Percentiles rank a stretch among this genome's conserved stretches.
These are phyloP conservation scores for Leishmania arabica DNA, from an alignment of 208 protist species.

Conservation along the genomic window DNA sequence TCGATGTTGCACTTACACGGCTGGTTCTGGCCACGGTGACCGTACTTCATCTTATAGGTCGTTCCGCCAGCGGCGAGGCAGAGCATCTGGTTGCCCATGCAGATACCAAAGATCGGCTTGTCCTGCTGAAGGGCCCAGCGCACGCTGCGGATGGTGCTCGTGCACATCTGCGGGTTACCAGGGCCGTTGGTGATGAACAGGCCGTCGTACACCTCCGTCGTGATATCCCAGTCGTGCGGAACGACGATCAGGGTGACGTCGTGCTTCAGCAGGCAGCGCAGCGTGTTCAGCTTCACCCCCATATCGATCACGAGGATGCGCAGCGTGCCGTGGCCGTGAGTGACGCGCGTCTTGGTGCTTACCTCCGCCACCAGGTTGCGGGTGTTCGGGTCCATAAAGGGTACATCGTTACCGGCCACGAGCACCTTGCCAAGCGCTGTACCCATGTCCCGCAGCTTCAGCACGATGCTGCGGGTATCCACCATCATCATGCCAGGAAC, in stretches of 20 bases:
- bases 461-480: slow-evolving; percentile 98
- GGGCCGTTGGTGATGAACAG: slow-evolving; percentile 98
- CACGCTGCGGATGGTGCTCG: slow-evolving; percentile 94
- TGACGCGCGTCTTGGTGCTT: slow-evolving; percentile 75
- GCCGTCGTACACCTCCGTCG: slow-evolving; percentile 94
- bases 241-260: slow-evolving; percentile 87
- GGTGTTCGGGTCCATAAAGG: slow-evolving; percentile 94
- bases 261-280: slow-evolving; percentile 92
- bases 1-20: slow-evolving; percentile 92
- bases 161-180: slow-evolving; percentile 90
- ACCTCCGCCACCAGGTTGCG: slow-evolving; percentile 96
- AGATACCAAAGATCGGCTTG: slow-evolving; percentile 98
- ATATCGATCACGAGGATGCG: slow-evolving; percentile 94
- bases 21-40: slow-evolving; percentile 99
- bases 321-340: slow-evolving; percentile 89
- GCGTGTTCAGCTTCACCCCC: slow-evolving; percentile 95
- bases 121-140: slow-evolving; percentile 82
- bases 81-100: slow-evolving; percentile 99
- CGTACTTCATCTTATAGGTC: slow-evolving; percentile 99
- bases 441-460: slow-evolving; percentile 95
- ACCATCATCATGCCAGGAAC: slow-evolving; percentile 98
- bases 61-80: slow-evolving; percentile 90
- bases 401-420: slow-evolving; percentile 68
- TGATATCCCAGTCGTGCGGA: slow-evolving; percentile 96
- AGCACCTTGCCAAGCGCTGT: slow-evolving; percentile 93